Evolutionary conservation across 225 moss, liverwort and hornwort genomes (phyloP).

Genomic region (Rhytidiadelphus loreus): DNA sequence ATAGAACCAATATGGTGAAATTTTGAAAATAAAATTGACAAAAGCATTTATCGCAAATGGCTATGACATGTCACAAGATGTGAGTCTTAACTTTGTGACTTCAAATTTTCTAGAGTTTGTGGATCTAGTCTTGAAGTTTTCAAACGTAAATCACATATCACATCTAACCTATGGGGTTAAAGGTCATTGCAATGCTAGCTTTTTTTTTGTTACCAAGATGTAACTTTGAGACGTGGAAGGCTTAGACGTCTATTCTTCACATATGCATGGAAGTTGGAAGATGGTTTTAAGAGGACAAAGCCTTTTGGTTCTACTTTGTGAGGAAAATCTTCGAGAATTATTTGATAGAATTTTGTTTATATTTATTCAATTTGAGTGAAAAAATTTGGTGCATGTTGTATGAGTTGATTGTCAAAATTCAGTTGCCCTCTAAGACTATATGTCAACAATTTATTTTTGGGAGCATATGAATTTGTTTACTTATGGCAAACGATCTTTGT

Average conservation of each 20-base stretch:
- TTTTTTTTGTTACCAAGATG: conserved; percentile 41
- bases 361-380: not conserved
- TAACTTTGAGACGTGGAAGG: conserved; percentile 56
- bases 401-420: not conserved
- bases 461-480: not conserved
- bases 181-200: conserved; percentile 72
- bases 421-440: not conserved
- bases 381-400: not conserved
- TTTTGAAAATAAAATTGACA: not conserved
- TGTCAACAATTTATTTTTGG: not conserved
- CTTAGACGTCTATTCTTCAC: not conserved
- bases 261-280: not conserved
- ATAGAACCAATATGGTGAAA: no score
- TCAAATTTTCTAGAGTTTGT: not conserved
- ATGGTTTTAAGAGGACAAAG: not conserved
- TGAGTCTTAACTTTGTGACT: not conserved
- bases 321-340: not conserved
- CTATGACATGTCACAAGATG: not conserved
- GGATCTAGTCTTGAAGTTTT: not conserved
- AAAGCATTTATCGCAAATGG: not conserved
- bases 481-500: not conserved
- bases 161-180: conserved; percentile 76
- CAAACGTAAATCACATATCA: not conserved
- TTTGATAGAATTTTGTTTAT: not conserved
- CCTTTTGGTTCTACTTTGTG: not conserved